Conservation (phyloP, 129 eudicot species). For the Flaveria robusta region DNA sequence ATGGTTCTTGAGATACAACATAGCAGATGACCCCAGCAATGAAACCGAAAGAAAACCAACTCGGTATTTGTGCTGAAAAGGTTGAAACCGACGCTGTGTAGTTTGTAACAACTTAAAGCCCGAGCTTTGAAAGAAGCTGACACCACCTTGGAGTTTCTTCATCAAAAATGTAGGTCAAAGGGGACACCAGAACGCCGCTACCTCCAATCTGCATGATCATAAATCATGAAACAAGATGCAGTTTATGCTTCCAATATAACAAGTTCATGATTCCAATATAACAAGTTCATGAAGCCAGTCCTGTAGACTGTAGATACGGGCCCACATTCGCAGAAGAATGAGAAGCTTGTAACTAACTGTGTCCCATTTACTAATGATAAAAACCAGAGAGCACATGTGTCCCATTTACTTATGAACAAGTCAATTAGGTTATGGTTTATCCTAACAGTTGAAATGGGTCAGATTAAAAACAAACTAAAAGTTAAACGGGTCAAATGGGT, state of each 20-base stretch:
- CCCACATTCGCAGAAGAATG: neutral
- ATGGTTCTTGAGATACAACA: constrained; percentile 31
- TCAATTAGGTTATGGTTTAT: neutral
- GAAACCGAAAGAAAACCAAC: neutral
- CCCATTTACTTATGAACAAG: neutral
- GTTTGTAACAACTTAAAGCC: constrained; percentile 37
- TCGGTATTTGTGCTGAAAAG: neutral
- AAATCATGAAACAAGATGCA: neutral
- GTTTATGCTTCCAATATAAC: neutral
- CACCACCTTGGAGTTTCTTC: constrained; percentile 97
- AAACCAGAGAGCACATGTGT: neutral
- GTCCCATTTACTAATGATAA: neutral
- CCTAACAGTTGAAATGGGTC: neutral
- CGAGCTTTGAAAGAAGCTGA: constrained; percentile 66
- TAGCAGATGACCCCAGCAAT: constrained; percentile 17
- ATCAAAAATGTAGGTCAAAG: constrained; percentile 85
- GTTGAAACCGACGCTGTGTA: neutral
- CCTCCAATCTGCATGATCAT: constrained; percentile 77
- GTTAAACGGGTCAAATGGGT: neutral
- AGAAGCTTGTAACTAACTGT: neutral
- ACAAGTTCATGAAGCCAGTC: neutral
- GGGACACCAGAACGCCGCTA: constrained; percentile 85
- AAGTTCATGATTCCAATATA: neutral
- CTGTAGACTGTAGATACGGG: neutral
- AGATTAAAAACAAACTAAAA: neutral